Base-by-base conservation (phyloP, 441 rosid genomes). In the Arabidopsis lyrata region DNA sequence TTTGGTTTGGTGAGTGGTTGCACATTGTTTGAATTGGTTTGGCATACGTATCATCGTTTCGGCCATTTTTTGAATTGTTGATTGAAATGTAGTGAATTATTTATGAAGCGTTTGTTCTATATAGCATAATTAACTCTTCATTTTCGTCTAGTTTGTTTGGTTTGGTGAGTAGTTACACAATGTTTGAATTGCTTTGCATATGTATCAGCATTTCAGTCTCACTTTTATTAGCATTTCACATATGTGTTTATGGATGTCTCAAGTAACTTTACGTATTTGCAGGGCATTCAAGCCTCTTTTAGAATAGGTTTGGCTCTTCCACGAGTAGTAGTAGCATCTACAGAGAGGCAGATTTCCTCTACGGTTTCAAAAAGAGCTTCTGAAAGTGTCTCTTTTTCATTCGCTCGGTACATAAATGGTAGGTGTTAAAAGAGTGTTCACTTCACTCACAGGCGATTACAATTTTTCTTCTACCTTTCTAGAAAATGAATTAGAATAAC, bases 201-300 rank as follows among this genome's bases (percentile, higher is more conserved):
- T 34, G 22, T 66, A 16, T 45, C 31, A 63, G 49, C 53, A 38
- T 50, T 50, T 11, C 12, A 20, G 58, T 61, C 20, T 53, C 44
- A 44, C 12, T 14, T 48, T 41, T 2, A 44, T 15, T 16, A 44
- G 48, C n/a, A 16, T 35, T 61, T 68, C 41, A 44, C 66, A 70
- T 27, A 76, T 66, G 50, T 56, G 55, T 56, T 79, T 38, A 55
- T 1, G 16, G 62, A 64, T 29, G 60, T 70, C 60, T 76, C 13
- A 38, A n/a, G 29, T 18, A 16, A 68, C 7, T 53, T 62, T 12
- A 54, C 13, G 3, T 60, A 8, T 77, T 77, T 78, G 39, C 83
- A 92, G 96, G 86, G 92, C 31, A 66, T 83, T 83, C 78, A 78
- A 66, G 79, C 74, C 63, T 77, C 83, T 79, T 77, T 77, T 16